Percentiles rank a stretch among this genome's conserved stretches.
phyloP scores from a whole-genome alignment of 2,329 filamentous ascomycete species.

The Colletotrichum shisoi region DNA sequence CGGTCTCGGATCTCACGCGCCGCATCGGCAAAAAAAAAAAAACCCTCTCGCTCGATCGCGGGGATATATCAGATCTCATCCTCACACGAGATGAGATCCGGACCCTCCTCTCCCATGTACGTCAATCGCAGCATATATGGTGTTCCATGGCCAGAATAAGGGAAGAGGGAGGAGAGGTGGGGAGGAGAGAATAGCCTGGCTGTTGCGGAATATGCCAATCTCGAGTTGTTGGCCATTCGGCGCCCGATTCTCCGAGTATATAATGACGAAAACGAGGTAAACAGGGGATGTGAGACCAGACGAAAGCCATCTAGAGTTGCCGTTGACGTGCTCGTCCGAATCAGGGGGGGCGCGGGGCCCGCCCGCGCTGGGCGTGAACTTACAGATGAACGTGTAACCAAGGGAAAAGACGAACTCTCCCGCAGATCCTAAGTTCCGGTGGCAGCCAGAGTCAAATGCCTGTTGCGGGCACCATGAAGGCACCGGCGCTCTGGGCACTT shows the following conservation, averaged over 20 bases:
- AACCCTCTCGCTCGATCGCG: background rate
- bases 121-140: no score
- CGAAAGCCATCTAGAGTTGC: background rate
- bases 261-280: background rate
- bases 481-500: no score
- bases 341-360: background rate
- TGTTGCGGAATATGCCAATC: background rate
- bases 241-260: background rate
- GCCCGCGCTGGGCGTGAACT: background rate
- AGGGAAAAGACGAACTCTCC: background rate
- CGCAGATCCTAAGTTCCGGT: background rate
- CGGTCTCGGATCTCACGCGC: background rate
- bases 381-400: background rate
- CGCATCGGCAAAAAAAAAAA: background rate
- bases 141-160: background rate
- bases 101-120: no score
- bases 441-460: background rate
- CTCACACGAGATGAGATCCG: background rate
- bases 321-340: background rate
- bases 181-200: background rate
- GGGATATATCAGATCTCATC: background rate
- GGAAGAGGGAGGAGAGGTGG: background rate
- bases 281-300: background rate
- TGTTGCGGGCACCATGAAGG: background rate
- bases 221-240: background rate